Percentiles rank a stretch among this genome's conserved stretches.
These are phyloP conservation scores for Pseudocercospora cruenta DNA, from an alignment of 2,329 filamentous ascomycete species.

Conservation along the genomic window DNA sequence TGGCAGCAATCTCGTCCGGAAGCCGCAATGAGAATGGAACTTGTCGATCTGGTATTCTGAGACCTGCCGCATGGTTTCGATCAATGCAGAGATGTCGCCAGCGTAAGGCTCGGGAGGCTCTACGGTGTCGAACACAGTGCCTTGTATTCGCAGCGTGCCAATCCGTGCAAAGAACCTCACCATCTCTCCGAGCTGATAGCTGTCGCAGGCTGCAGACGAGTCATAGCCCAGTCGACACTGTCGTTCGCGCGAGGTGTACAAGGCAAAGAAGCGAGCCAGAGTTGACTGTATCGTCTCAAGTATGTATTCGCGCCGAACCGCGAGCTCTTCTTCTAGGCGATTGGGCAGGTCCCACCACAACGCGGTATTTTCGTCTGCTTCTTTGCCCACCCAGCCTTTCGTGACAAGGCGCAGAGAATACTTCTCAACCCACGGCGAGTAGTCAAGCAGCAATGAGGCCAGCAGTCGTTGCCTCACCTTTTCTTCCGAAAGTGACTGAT, in stretches of 20 bases:
- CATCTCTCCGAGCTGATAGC: constrained; percentile 78
- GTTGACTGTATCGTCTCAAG: constrained; percentile 71
- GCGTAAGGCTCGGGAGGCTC: constrained; percentile 56
- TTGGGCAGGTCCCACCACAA: constrained; percentile 75
- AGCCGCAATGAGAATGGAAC: constrained; percentile 73
- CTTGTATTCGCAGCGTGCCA: constrained; percentile 61
- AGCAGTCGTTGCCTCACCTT: constrained; percentile 70
- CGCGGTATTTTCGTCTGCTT: constrained; percentile 47
- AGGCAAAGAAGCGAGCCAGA: constrained; percentile 66
- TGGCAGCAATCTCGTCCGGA: constrained; percentile 67
- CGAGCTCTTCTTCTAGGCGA: constrained; percentile 71
- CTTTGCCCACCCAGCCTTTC: constrained; percentile 64
- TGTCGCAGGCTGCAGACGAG: constrained; percentile 71
- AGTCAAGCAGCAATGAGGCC: constrained; percentile 66
- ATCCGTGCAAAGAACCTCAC: constrained; percentile 69
- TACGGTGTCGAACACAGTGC: constrained; percentile 44
- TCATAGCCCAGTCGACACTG: constrained; percentile 78
- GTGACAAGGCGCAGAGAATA: constrained; percentile 69
- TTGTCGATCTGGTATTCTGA: constrained; percentile 75
- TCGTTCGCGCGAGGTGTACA: constrained; percentile 68
- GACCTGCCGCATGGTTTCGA: constrained; percentile 66
- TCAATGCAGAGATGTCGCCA: constrained; percentile 64
- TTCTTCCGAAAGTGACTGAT: constrained; percentile 60
- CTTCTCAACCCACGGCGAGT: constrained; percentile 62
- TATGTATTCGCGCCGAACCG: constrained; percentile 66